Evolutionary conservation across 306 rosid genomes (phyloP).

Genomic region (Lathyrus tuberosus): DNA sequence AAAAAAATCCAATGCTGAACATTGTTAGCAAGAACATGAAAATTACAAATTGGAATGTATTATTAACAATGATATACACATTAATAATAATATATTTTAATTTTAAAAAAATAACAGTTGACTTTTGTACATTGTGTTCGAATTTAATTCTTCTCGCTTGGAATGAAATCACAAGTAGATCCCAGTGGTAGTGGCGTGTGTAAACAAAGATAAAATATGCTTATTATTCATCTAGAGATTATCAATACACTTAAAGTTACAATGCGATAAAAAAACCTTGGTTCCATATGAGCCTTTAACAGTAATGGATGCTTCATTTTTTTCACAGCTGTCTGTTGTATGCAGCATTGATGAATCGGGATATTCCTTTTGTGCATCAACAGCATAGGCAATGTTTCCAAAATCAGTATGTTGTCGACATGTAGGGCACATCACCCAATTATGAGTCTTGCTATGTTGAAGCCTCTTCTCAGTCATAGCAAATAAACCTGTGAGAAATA

Average conservation of each 20-base stretch:
- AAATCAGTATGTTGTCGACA: conserved; percentile 90
- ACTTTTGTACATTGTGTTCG: background rate
- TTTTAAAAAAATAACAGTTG: too few species aligned
- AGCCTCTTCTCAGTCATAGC: conserved; percentile 73
- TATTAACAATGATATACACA: conserved; percentile 10
- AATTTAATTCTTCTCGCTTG: background rate
- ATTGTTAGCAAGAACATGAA: conserved; percentile 22
- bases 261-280: conserved; percentile 56
- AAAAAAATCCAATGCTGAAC: conserved; percentile 1
- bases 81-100: conserved; percentile 10
- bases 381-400: conserved; percentile 87
- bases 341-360: conserved; percentile 49
- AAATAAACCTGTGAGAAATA: conserved; percentile 70
- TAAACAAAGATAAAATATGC: conserved; percentile 7
- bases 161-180: background rate
- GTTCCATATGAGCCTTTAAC: conserved; percentile 96
- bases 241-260: conserved; percentile 26
- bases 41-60: conserved; percentile 27
- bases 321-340: conserved; percentile 50
- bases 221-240: conserved; percentile 30
- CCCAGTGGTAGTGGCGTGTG: background rate
- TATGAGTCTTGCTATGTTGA: conserved; percentile 56
- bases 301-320: conserved; percentile 58
- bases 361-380: conserved; percentile 63
- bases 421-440: conserved; percentile 96